phyloP scores from a whole-genome alignment of 306 rosid genomes.

The Sicyos baderoa region DNA sequence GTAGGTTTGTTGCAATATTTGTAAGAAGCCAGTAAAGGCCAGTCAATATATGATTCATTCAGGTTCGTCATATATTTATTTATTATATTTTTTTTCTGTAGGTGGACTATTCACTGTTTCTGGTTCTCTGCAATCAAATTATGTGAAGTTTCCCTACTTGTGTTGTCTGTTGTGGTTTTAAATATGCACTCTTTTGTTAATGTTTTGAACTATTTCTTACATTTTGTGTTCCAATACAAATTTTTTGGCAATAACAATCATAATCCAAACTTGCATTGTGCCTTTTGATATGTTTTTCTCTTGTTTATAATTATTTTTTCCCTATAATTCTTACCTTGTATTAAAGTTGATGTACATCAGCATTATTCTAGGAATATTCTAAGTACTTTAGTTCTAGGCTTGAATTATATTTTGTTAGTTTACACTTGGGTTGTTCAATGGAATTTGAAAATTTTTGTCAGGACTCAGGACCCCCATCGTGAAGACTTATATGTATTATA shows the following conservation, averaged over 20 bases:
- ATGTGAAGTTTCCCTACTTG: neutral
- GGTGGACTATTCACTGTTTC: neutral
- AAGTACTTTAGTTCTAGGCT: neutral
- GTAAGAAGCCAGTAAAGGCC: conserved; percentile 86
- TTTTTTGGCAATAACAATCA: neutral
- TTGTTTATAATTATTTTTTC: neutral
- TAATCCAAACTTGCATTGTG: neutral
- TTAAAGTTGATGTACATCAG: neutral
- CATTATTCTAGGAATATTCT: neutral
- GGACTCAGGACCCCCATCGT: neutral
- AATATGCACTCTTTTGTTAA: neutral
- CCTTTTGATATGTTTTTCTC: neutral
- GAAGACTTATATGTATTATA: neutral
- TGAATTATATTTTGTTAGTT: neutral
- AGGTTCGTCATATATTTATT: conserved; percentile 35
- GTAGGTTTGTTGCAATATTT: conserved; percentile 84
- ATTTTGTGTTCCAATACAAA: neutral
- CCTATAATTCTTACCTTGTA: neutral
- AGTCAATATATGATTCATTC: conserved; percentile 76
- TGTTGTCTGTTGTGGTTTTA: neutral
- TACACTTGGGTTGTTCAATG: neutral
- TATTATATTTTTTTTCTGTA: neutral
- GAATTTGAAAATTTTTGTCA: neutral
- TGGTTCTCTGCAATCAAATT: neutral
- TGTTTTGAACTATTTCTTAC: neutral